phyloP scores from a whole-genome alignment of 768 basidiomycete species.

The Macrocybe gigantea region DNA sequence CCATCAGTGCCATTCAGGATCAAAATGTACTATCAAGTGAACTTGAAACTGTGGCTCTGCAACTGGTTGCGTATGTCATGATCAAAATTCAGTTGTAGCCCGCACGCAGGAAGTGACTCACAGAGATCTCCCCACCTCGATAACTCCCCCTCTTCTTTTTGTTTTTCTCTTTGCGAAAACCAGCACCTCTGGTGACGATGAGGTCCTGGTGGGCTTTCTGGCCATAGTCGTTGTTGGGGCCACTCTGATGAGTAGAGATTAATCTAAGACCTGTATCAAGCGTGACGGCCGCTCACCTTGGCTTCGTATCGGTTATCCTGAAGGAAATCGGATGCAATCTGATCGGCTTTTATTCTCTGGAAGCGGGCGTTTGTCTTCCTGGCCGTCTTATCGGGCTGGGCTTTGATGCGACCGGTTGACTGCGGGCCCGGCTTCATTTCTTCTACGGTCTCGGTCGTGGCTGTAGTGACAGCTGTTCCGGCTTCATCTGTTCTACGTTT shows the following conservation, averaged over 20 bases:
- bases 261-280: not conserved
- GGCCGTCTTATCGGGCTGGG: slow-evolving; percentile 23
- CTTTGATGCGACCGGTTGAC: slow-evolving; percentile 12
- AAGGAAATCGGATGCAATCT: slow-evolving; percentile 32
- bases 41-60: slow-evolving; percentile 86
- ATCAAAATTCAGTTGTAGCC: no score
- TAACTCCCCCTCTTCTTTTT: slow-evolving; percentile 98
- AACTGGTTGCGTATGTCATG: slow-evolving; percentile 35
- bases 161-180: slow-evolving; percentile 98
- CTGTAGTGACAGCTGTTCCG: slow-evolving; percentile 44
- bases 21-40: slow-evolving; percentile 25
- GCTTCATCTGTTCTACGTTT: slow-evolving; percentile 52
- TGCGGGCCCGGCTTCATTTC: slow-evolving; percentile 8
- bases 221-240: slow-evolving; percentile 76
- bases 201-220: slow-evolving; percentile 80
- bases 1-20: no score
- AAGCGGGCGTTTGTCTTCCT: slow-evolving; percentile 63
- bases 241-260: slow-evolving; percentile 37
- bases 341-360: slow-evolving; percentile 67
- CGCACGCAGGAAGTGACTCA: slow-evolving; percentile 27
- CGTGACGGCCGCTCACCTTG: slow-evolving; percentile 44
- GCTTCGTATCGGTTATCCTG: slow-evolving; percentile 76
- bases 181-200: slow-evolving; percentile 88
- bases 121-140: slow-evolving; percentile 92
- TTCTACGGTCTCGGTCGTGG: slow-evolving; percentile 21